Conservation (phyloP, 2,329 filamentous ascomycete genomes). For the Talaromyces islandicus region DNA sequence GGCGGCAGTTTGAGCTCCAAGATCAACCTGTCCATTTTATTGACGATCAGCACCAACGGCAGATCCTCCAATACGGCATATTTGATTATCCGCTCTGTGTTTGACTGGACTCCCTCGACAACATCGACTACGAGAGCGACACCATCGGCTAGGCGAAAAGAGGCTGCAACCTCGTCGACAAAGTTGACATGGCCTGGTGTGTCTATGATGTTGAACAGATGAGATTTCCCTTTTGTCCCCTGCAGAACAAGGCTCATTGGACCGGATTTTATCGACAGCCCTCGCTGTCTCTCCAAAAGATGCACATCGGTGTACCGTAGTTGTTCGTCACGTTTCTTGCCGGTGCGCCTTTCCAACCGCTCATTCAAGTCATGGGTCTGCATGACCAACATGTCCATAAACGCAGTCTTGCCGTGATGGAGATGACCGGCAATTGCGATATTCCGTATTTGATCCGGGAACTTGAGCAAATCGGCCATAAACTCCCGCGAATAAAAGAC, state of each 20-base stretch:
- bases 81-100: conserved; percentile 95
- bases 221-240: conserved; percentile 85
- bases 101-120: conserved; percentile 97
- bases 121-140: conserved; percentile 92
- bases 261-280: conserved; percentile 83
- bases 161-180: conserved; percentile 89
- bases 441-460: conserved; percentile 89
- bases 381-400: conserved; percentile 96
- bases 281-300: conserved; percentile 79
- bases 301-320: conserved; percentile 93
- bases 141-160: conserved; percentile 81
- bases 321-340: conserved; percentile 79
- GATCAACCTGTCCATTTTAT: conserved; percentile 95
- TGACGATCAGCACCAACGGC: conserved; percentile 83
- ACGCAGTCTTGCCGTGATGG: conserved; percentile 95
- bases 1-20: conserved; percentile 90
- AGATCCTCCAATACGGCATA: conserved; percentile 87
- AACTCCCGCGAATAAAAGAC: conserved; percentile 86
- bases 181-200: conserved; percentile 98
- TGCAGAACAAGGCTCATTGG: conserved; percentile 92
- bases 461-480: conserved; percentile 94
- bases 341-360: conserved; percentile 71
- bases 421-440: conserved; percentile 86
- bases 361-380: conserved; percentile 87
- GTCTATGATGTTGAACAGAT: conserved; percentile 90